Evolutionary conservation across 352 stramenopile species (phyloP).

Genomic region (Globisporangium recalcitrans): DNA sequence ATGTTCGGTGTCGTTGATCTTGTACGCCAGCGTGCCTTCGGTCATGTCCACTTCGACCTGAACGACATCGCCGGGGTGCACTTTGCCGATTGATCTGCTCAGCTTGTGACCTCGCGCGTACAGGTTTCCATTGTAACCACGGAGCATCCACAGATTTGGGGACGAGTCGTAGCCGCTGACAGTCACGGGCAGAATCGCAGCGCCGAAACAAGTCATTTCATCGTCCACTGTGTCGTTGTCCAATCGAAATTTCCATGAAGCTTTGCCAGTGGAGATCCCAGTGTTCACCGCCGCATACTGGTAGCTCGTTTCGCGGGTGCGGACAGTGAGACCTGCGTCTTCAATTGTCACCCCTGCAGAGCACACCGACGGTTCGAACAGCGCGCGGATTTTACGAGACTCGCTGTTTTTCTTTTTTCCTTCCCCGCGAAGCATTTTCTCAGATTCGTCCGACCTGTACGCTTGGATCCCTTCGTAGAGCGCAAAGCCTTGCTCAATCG

Average conservation of each 20-base stretch:
- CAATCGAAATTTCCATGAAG: slow-evolving; percentile 85
- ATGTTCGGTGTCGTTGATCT: slow-evolving; percentile 89
- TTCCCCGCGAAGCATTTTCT: slow-evolving; percentile 25
- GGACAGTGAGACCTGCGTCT: slow-evolving; percentile 64
- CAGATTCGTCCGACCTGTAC: slow-evolving; percentile 41
- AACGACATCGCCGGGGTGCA: slow-evolving; percentile 85
- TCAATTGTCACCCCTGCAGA: slow-evolving; percentile 77
- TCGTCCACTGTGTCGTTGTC: slow-evolving; percentile 88
- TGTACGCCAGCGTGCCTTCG: slow-evolving; percentile 81
- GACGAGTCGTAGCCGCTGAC: slow-evolving; percentile 89
- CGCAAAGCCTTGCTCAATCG: slow-evolving; percentile 39
- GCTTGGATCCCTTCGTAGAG: slow-evolving; percentile 41
- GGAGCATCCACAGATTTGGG: slow-evolving; percentile 88
- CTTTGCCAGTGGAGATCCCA: slow-evolving; percentile 66
- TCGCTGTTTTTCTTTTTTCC: slow-evolving; percentile 49
- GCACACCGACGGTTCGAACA: slow-evolving; percentile 79
- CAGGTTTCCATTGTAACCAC: slow-evolving; percentile 89
- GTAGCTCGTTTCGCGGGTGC: slow-evolving; percentile 84
- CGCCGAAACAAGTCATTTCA: slow-evolving; percentile 91
- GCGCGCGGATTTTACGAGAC: slow-evolving; percentile 55
- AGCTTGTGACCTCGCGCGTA: slow-evolving; percentile 88
- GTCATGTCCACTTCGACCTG: slow-evolving; percentile 88
- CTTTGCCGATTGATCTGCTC: slow-evolving; percentile 78
- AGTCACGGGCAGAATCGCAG: slow-evolving; percentile 82
- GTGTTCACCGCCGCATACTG: slow-evolving; percentile 84